Conservation (phyloP, 768 basidiomycete species). For the Lentinula edodes region DNA sequence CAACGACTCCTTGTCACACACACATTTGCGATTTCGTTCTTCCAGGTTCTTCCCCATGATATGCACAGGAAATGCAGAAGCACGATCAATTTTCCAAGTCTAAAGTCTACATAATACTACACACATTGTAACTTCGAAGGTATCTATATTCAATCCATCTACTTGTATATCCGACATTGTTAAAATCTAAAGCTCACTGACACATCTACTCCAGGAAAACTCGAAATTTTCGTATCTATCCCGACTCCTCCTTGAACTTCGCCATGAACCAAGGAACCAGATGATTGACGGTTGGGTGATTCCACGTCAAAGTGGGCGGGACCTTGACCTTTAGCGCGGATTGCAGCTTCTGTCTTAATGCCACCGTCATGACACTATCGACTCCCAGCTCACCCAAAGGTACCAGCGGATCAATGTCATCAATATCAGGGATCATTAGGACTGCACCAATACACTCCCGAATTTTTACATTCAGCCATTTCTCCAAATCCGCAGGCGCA, state of each 20-base stretch:
- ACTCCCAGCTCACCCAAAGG: neutral
- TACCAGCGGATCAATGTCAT: neutral
- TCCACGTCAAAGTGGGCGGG: neutral
- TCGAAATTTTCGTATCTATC: neutral
- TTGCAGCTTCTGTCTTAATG: neutral
- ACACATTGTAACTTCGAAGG: too few species aligned
- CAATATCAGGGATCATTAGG: constrained; percentile 1
- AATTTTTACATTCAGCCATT: neutral
- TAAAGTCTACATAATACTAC: too few species aligned
- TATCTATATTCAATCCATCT: too few species aligned
- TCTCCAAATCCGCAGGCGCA: neutral
- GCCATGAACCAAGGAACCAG: neutral
- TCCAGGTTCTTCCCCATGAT: too few species aligned
- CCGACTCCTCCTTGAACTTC: neutral
- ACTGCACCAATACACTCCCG: neutral
- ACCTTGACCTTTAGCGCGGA: neutral
- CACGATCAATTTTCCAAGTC: too few species aligned
- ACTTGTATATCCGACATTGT: too few species aligned
- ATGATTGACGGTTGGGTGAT: neutral
- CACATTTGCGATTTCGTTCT: too few species aligned
- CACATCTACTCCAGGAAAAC: too few species aligned
- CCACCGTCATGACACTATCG: neutral
- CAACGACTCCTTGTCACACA: too few species aligned
- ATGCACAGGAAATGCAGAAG: too few species aligned
- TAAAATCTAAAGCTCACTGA: too few species aligned